Conservation (phyloP, 1,284 basidiomycete species). For the Chalciporus sp. region DNA sequence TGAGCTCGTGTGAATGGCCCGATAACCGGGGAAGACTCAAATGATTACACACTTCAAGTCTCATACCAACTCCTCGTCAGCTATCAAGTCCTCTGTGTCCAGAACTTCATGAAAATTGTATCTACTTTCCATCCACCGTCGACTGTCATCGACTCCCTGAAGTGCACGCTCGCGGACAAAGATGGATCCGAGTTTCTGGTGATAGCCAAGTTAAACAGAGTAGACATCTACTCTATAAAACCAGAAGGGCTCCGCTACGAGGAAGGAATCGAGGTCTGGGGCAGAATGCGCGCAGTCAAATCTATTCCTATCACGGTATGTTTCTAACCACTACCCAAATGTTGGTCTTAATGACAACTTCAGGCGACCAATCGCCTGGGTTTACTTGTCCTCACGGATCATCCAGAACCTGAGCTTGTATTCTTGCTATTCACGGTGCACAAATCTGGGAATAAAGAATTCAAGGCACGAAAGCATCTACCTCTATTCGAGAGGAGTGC, state of each 20-base stretch:
- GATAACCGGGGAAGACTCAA: background rate
- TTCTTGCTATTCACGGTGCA: slow-evolving; percentile 53
- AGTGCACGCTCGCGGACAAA: slow-evolving; percentile 54
- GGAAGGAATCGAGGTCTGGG: slow-evolving; percentile 64
- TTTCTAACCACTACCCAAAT: slow-evolving; percentile 5
- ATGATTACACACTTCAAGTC: background rate
- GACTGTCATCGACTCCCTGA: slow-evolving; percentile 62
- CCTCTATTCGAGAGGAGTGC: slow-evolving; percentile 57
- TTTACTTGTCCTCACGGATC: slow-evolving; percentile 66
- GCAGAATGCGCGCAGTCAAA: slow-evolving; percentile 58
- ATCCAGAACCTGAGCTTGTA: slow-evolving; percentile 71
- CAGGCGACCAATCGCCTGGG: slow-evolving; percentile 52
- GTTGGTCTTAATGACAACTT: slow-evolving; percentile 9
- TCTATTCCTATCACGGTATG: slow-evolving; percentile 55
- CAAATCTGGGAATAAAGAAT: slow-evolving; percentile 36
- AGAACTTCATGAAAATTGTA: slow-evolving; percentile 60
- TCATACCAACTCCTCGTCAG: background rate
- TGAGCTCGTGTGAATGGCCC: background rate
- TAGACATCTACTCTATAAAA: slow-evolving; percentile 66
- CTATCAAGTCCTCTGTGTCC: background rate
- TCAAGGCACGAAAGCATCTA: slow-evolving; percentile 46
- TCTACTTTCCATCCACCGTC: slow-evolving; percentile 70
- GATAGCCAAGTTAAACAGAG: slow-evolving; percentile 60
- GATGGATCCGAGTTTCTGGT: slow-evolving; percentile 61
- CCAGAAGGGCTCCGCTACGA: slow-evolving; percentile 58